Evolutionary conservation across 352 stramenopile species (phyloP), one percentile per base, ranked within the genome.

Genomic region (Pythium vanterpoolii): DNA sequence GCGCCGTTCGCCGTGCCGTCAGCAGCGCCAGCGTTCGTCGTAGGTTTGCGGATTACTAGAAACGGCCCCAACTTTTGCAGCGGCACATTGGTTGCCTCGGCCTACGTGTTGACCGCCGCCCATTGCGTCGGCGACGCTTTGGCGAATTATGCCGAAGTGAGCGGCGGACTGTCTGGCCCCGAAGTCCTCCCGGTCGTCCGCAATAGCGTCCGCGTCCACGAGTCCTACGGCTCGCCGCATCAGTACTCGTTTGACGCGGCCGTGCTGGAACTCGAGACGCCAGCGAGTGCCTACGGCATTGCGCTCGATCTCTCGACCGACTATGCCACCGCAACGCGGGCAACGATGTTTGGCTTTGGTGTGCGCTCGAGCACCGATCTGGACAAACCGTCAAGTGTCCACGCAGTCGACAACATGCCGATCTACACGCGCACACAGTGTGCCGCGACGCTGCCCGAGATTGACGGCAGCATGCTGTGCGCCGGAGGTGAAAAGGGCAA

Each of bases 91-190:
- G 69, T 82, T 38, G 56, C 68, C n/a, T 64, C 68, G 2, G 34
- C 51, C 23, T 77, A 69, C 56, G 66, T 82, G 33, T 65, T 82
- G 31, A 82, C 73, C 9, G 73, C 73, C 0, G 73, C 69, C 1
- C 73, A 82, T 40, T 82, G 73, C 33, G 68, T 79, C 2, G 53
- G 39, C 24, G 65, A 74, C 19, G 62, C 57, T 8, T 34, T 68
- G 0, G 67, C 56, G 7, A 69, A 69, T 14, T 72, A 52, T 33
- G 56, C 76, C 46, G 60, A 50, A 1, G 48, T 77, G 18, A 62
- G 54, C 30, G 67, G 55, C 39, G 66, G 58, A 13, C 33, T 27
- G 16, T 65, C 49, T 2, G 49, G 53, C 3, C 26, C 56, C 0
- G 66, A 75, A 42, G 24, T 63, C 2, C 61, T 77, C 1, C 40